phyloP scores from a whole-genome alignment of 2,329 filamentous ascomycete genomes.

The Colletotrichum phormii region DNA sequence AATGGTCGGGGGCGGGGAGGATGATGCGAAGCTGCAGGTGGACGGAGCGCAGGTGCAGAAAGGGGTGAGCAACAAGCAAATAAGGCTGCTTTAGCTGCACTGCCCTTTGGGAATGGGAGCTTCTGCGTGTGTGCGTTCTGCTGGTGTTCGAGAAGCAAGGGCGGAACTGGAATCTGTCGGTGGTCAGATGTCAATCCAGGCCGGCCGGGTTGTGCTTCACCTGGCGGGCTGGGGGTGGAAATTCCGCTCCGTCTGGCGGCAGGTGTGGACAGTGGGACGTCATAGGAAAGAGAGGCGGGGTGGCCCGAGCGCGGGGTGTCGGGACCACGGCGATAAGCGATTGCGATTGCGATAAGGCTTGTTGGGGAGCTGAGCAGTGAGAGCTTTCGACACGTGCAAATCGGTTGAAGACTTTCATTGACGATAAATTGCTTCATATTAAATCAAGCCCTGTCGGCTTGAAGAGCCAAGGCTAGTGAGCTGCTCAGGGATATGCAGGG shows the following conservation, averaged over 20 bases:
- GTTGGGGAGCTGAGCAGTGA: conserved; percentile 5
- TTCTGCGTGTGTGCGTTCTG: conserved; percentile 1
- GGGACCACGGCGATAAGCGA: neutral
- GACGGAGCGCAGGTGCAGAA: neutral
- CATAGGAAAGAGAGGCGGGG: conserved; percentile 25
- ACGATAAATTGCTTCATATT: neutral
- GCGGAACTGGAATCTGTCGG: conserved; percentile 21
- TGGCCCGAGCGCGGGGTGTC: conserved; percentile 11
- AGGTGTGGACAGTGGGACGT: conserved; percentile 30
- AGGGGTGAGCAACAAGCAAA: conserved; percentile 6
- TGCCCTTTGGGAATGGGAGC: conserved; percentile 8
- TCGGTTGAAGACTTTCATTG: neutral
- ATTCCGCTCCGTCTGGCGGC: conserved; percentile 32
- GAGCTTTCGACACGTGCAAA: conserved; percentile 10
- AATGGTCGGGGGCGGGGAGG: neutral
- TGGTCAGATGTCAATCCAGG: conserved; percentile 32
- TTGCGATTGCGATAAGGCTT: conserved; percentile 25
- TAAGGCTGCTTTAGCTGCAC: conserved; percentile 10
- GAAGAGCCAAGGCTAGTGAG: neutral
- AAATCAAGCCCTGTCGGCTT: neutral
- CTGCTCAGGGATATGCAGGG: neutral
- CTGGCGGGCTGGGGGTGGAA: conserved; percentile 24
- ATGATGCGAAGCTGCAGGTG: neutral
- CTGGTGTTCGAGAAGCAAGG: conserved; percentile 22
- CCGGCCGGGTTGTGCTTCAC: conserved; percentile 9